These are phyloP conservation scores for Odonthalia washingtoniensis DNA, from an alignment of 31 red algal species.

Conservation along the genomic window DNA sequence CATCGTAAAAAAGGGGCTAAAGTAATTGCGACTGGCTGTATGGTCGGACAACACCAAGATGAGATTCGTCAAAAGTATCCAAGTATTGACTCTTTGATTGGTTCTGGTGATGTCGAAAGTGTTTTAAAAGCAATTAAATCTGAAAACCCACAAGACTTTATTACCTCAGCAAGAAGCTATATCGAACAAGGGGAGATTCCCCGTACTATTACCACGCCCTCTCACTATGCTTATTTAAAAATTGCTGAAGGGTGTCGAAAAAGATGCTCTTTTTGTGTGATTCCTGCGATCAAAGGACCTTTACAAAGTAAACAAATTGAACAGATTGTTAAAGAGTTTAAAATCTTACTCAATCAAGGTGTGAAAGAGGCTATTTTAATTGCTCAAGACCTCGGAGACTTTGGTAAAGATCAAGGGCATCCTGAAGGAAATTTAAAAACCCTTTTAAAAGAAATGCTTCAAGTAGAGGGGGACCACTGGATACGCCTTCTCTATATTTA, in stretches of 20 bases:
- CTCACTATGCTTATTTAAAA: conserved; percentile 18
- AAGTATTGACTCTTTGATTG: not conserved
- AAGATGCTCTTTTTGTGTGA: conserved; percentile 20
- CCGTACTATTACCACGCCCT: not conserved
- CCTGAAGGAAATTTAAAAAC: not conserved
- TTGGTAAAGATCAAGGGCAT: not conserved
- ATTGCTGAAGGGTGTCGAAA: conserved; percentile 18
- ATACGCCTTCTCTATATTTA: conserved; percentile 16
- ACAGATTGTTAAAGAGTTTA: conserved; percentile 14
- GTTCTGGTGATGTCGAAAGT: conserved; percentile 1
- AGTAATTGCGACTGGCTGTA: conserved; percentile 7
- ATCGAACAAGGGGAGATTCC: conserved; percentile 2
- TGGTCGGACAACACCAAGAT: conserved; percentile 7
- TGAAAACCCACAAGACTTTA: not conserved
- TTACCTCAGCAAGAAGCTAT: not conserved
- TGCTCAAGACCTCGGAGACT: conserved; percentile 24
- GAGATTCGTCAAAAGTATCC: conserved; percentile 7
- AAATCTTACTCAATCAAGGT: not conserved
- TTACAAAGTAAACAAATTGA: conserved; percentile 13
- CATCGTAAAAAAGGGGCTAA: not conserved
- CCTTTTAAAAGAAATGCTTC: not conserved
- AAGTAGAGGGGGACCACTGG: not conserved
- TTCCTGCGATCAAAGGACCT: not conserved
- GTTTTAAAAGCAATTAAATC: conserved; percentile 10
- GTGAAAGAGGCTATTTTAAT: conserved; percentile 18